Evolutionary conservation across 108 stramenopile species (phyloP).

Genomic region (Cyclostephanos tholiformis): DNA sequence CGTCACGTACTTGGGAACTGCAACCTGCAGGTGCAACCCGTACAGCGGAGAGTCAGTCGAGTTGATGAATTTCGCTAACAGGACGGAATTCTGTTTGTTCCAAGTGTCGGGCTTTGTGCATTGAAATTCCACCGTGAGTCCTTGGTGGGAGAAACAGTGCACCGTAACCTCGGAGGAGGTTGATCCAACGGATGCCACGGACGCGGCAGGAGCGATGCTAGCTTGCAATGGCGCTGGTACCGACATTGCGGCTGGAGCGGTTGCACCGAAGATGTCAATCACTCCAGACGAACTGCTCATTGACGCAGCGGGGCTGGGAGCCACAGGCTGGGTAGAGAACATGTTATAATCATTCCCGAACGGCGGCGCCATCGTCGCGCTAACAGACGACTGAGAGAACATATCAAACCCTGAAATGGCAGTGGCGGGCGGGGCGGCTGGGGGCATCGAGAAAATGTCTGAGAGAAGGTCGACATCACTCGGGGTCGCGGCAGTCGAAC

Average conservation of each 20-base stretch:
- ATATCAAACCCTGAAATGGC: conserved; percentile 53
- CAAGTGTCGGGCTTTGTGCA: conserved; percentile 81
- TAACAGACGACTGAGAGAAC: conserved; percentile 40
- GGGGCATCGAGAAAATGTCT: conserved; percentile 86
- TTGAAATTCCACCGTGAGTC: conserved; percentile 85
- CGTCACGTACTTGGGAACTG: conserved; percentile 97
- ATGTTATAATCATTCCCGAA: conserved; percentile 55
- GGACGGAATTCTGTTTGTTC: conserved; percentile 77
- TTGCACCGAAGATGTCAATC: conserved; percentile 65
- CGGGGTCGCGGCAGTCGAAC: conserved; percentile 37
- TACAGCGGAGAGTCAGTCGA: conserved; percentile 72
- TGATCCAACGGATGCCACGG: conserved; percentile 42
- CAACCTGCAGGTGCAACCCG: conserved; percentile 89
- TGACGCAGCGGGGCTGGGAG: conserved; percentile 33
- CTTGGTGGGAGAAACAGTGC: conserved; percentile 70
- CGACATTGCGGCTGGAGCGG: conserved; percentile 27
- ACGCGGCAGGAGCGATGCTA: conserved; percentile 12
- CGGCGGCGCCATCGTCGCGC: conserved; percentile 36
- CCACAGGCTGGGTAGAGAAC: conserved; percentile 52
- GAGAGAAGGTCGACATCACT: conserved; percentile 89
- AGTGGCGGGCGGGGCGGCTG: conserved; percentile 46
- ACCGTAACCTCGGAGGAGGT: conserved; percentile 57
- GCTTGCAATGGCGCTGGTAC: conserved; percentile 36
- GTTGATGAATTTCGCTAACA: conserved; percentile 89
- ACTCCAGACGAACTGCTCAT: conserved; percentile 8